phyloP scores from a whole-genome alignment of 441 rosid species.

The Flueggea neowawraea region DNA sequence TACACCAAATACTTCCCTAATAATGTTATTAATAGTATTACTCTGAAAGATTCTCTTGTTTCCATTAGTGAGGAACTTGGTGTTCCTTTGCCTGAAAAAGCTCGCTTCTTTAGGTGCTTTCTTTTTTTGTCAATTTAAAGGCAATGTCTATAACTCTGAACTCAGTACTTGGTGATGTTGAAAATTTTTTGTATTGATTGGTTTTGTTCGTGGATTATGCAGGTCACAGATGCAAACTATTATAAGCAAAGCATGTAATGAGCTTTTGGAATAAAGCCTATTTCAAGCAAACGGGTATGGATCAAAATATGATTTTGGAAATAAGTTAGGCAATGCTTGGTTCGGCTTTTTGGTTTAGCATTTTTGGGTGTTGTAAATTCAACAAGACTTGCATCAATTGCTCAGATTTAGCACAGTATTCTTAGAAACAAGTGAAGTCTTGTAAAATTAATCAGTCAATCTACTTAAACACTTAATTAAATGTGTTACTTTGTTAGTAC shows the following conservation, averaged over 20 bases:
- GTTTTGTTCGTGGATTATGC: constrained; percentile 8
- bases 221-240: constrained; percentile 99
- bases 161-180: neutral
- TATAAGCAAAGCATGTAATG: constrained; percentile 78
- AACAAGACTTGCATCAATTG: too few relatives aligned
- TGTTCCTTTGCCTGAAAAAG: constrained; percentile 70
- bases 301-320: neutral
- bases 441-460: too few relatives aligned
- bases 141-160: neutral
- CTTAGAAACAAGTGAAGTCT: too few relatives aligned
- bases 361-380: too few relatives aligned
- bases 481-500: too few relatives aligned
- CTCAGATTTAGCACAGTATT: too few relatives aligned
- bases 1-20: constrained; percentile 87
- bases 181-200: neutral
- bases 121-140: constrained; percentile 1
- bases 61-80: constrained; percentile 66
- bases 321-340: too few relatives aligned
- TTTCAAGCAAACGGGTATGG: constrained; percentile 89
- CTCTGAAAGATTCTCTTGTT: constrained; percentile 73
- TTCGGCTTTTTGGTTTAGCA: neutral
- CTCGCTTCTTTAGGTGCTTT: constrained; percentile 79
- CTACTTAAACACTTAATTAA: too few relatives aligned
- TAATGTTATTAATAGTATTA: constrained; percentile 91
- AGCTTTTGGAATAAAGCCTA: constrained; percentile 79